Evolutionary conservation across 2,329 filamentous ascomycete genomes (phyloP).

Genomic region (Colletotrichum truncatum): DNA sequence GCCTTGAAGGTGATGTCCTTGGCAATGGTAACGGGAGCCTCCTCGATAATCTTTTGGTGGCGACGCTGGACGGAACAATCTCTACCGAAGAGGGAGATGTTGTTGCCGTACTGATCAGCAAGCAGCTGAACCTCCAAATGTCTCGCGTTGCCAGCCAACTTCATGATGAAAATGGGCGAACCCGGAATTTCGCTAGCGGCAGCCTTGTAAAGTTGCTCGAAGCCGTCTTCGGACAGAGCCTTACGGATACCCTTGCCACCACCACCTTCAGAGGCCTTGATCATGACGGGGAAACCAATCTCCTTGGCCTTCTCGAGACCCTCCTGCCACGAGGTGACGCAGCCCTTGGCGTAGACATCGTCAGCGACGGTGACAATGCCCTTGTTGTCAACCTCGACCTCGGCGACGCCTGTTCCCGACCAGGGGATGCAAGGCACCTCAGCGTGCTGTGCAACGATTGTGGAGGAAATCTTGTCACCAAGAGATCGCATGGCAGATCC

Average conservation of each 20-base stretch:
- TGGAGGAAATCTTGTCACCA: constrained; percentile 99
- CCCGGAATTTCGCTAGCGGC: constrained; percentile 97
- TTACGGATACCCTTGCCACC: constrained; percentile 99
- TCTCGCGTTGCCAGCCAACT: constrained; percentile 93
- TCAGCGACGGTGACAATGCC: constrained; percentile 94
- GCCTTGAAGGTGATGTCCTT: constrained; percentile 88
- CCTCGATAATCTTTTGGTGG: constrained; percentile 99
- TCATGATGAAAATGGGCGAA: constrained; percentile 99
- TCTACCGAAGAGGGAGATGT: constrained; percentile 97
- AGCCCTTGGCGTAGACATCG: constrained; percentile 87
- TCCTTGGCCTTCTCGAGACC: constrained; percentile 85
- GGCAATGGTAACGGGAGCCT: constrained; percentile 96
- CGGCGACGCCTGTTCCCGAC: constrained; percentile 91
- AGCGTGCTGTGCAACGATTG: constrained; percentile 97
- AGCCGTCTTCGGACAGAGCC: constrained; percentile 85
- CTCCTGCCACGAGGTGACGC: constrained; percentile 89
- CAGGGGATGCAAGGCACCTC: constrained; percentile 98
- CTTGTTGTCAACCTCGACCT: constrained; percentile 79
- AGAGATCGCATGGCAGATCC: constrained; percentile 99
- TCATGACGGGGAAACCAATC: constrained; percentile 99
- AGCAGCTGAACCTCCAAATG: constrained; percentile 98
- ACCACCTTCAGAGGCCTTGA: constrained; percentile 99
- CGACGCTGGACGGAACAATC: constrained; percentile 98
- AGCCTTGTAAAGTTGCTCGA: constrained; percentile 89
- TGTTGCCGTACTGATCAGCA: constrained; percentile 99